Conservation (phyloP, 306 rosid species). For the Coriaria nepalensis region DNA sequence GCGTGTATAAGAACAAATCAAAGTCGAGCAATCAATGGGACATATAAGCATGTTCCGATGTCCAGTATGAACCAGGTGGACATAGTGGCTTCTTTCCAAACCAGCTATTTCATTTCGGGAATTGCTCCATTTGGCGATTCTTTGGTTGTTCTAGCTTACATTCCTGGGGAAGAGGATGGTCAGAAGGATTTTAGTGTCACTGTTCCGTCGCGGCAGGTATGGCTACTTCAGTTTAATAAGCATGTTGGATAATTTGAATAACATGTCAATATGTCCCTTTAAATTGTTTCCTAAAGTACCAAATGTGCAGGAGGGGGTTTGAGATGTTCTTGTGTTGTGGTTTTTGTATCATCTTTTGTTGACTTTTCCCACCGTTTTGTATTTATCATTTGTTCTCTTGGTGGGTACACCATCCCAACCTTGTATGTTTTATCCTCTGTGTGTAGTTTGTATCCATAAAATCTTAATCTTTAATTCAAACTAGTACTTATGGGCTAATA, state of each 20-base stretch:
- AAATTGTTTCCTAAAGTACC: too few relatives aligned
- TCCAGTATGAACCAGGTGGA: slow-evolving; percentile 70
- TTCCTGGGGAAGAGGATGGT: slow-evolving; percentile 76
- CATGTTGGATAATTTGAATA: background rate
- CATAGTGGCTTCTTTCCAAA: slow-evolving; percentile 91
- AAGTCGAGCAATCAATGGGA: slow-evolving; percentile 51
- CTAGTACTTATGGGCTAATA: too few relatives aligned
- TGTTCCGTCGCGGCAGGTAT: slow-evolving; percentile 73
- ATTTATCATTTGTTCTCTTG: too few relatives aligned
- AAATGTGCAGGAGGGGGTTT: too few relatives aligned
- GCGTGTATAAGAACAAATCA: slow-evolving; percentile 61
- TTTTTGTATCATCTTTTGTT: too few relatives aligned
- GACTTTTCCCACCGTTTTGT: too few relatives aligned
- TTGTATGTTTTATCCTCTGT: too few relatives aligned
- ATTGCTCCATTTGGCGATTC: slow-evolving; percentile 92
- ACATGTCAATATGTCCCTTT: too few relatives aligned
- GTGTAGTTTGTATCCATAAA: too few relatives aligned
- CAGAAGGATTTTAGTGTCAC: slow-evolving; percentile 73
- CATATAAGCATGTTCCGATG: slow-evolving; percentile 43
- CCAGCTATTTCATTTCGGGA: slow-evolving; percentile 86
- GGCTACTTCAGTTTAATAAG: slow-evolving; percentile 6
- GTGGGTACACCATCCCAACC: too few relatives aligned
- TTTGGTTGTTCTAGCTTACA: slow-evolving; percentile 88
- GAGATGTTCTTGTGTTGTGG: too few relatives aligned
- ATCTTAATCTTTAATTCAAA: too few relatives aligned